phyloP scores from a whole-genome alignment of 2,329 filamentous ascomycete species.

The Hypoxylon sp. region DNA sequence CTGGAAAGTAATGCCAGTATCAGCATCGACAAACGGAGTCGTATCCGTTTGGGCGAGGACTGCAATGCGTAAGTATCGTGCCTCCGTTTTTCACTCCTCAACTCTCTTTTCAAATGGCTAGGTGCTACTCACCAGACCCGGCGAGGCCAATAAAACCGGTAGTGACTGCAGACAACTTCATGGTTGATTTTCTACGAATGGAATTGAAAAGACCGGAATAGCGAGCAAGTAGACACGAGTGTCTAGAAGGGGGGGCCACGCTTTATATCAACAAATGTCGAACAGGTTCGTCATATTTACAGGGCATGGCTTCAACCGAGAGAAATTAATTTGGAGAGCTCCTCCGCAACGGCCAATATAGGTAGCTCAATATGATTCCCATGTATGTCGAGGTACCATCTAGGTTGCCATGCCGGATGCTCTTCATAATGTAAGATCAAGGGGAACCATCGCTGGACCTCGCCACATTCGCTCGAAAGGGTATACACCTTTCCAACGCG shows the following conservation, averaged over 20 bases:
- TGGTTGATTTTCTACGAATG: slow-evolving; percentile 40
- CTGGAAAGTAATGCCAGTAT: slow-evolving; percentile 60
- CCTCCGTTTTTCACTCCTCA: background rate
- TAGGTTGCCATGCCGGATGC: slow-evolving; percentile 27
- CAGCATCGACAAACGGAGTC: slow-evolving; percentile 51
- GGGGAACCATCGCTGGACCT: slow-evolving; percentile 20
- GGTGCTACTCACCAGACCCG: slow-evolving; percentile 48
- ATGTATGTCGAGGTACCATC: slow-evolving; percentile 26
- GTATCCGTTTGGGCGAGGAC: slow-evolving; percentile 53
- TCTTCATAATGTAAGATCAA: slow-evolving; percentile 34
- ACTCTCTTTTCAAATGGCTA: background rate
- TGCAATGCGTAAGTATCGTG: slow-evolving; percentile 33
- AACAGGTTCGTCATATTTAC: slow-evolving; percentile 26
- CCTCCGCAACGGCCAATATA: slow-evolving; percentile 37
- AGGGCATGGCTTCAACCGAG: slow-evolving; percentile 36
- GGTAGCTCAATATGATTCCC: slow-evolving; percentile 30
- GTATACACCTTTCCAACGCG: slow-evolving; percentile 26
- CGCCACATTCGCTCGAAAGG: slow-evolving; percentile 31
- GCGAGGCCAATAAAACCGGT: slow-evolving; percentile 49
- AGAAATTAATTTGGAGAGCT: slow-evolving; percentile 42
- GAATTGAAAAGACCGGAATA: slow-evolving; percentile 19
- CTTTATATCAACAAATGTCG: slow-evolving; percentile 37
- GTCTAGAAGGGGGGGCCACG: slow-evolving; percentile 7
- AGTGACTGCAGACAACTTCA: slow-evolving; percentile 51
- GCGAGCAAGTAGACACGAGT: slow-evolving; percentile 7